Evolutionary conservation across 306 rosid species (phyloP), one percentile per base, ranked within the genome.

Genomic region (Lathyrus tuberosus): DNA sequence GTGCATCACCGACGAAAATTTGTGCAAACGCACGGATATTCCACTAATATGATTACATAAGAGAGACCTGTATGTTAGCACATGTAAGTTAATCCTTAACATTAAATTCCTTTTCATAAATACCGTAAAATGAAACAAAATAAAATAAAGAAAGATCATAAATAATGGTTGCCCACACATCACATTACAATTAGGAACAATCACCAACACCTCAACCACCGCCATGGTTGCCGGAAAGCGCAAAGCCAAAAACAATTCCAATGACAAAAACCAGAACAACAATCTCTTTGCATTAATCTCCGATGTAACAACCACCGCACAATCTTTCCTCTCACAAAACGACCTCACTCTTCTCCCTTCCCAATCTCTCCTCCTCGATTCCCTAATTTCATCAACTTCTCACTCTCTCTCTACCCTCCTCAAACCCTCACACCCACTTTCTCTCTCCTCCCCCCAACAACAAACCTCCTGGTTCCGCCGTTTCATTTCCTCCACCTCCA

Each of bases 391-490:
- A 0, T 81, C 89, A 70, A 68, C 81, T 46, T 62, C 81, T 28
- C 65, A 38, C 73, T 79, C 76, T 57, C 87, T 74, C 65, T 41
- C 80, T 67, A 77, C 71, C 68, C 40, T 70, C 71, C 58, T 74
- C 41, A 61, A 38, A 4, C 62, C 74, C 67, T 0, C 63, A 18
- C 24, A 12, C 63, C 14, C 81, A 28, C 17, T 78, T 20, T 3
- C 85, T 49, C 54, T 73, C 24, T 2, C 83, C 57, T 42, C 79
- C 0, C 82, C 85, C 0, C 79, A 48, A 1, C 71, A 33, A 1
- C 67, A 9, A 3, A 66, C 79, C 61, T 85, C 82, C 81, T 91
- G 96, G 94, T 87, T 87, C 85, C 76, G 63, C 74, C 96, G 91
- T 53, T 81, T 89, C 80, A 84, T 86, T 57, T 61, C 78, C 79